Conservation (phyloP, 2,329 filamentous ascomycete genomes). For the Leptographium radiaticola region DNA sequence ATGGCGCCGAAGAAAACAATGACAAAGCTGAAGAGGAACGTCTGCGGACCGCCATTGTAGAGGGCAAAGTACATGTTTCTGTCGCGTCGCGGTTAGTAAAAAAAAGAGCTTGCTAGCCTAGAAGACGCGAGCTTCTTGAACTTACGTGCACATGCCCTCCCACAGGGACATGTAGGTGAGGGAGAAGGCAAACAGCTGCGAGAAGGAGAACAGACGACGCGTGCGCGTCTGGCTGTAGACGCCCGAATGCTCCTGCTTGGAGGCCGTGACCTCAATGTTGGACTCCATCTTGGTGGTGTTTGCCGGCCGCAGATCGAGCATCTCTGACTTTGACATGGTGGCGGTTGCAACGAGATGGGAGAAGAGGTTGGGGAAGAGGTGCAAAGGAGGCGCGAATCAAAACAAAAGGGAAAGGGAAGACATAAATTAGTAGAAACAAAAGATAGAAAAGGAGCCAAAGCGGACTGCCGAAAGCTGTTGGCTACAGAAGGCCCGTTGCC, state of each 20-base stretch:
- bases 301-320: not conserved
- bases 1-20: slow-evolving; percentile 18
- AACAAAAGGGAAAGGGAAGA: not conserved
- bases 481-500: too few relatives aligned
- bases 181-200: slow-evolving; percentile 8
- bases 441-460: not conserved
- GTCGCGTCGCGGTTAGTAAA: too few relatives aligned
- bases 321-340: not conserved
- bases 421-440: not conserved
- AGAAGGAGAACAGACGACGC: slow-evolving; percentile 6
- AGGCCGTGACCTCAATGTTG: not conserved
- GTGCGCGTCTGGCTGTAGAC: slow-evolving; percentile 8
- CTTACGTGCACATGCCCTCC: slow-evolving; percentile 7
- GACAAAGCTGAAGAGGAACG: slow-evolving; percentile 19
- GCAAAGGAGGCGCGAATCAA: not conserved
- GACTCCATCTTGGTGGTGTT: not conserved
- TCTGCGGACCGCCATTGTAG: slow-evolving; percentile 20
- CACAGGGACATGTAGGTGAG: slow-evolving; percentile 6
- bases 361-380: not conserved
- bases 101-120: too few relatives aligned
- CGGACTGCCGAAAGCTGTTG: too few relatives aligned
- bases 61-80: slow-evolving; percentile 14
- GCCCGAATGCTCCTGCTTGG: not conserved
- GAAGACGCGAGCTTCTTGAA: not conserved
- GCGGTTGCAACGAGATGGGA: not conserved